These are phyloP conservation scores for Lichenothelia convexa DNA, from an alignment of 495 filamentous ascomycete species.

Conservation along the genomic window DNA sequence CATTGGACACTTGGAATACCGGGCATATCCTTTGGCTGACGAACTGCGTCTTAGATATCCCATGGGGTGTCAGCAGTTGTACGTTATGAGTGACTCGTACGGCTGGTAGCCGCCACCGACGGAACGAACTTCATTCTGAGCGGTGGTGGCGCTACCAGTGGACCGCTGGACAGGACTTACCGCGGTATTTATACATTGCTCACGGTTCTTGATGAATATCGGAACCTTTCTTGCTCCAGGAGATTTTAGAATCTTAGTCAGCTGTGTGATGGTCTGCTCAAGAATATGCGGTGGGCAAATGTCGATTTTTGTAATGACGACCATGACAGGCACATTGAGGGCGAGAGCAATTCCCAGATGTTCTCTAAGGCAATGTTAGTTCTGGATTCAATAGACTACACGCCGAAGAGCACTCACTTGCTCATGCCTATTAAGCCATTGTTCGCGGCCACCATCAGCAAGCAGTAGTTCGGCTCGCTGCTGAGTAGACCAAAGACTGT, in stretches of 20 bases:
- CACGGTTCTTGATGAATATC: conserved; percentile 83
- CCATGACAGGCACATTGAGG: conserved; percentile 93
- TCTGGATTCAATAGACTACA: neutral
- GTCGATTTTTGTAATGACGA: conserved; percentile 96
- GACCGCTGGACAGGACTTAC: conserved; percentile 7
- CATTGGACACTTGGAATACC: conserved; percentile 95
- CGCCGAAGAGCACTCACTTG: conserved; percentile 29
- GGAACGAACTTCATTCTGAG: no score
- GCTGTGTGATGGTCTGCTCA: conserved; percentile 81
- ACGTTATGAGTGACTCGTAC: no score
- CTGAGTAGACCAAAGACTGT: conserved; percentile 92
- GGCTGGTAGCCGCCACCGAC: no score
- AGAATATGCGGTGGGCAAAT: conserved; percentile 95
- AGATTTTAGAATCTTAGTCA: conserved; percentile 81
- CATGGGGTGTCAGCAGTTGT: conserved; percentile 2
- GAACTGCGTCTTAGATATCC: conserved; percentile 57
- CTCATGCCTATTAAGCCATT: conserved; percentile 96
- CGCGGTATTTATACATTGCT: conserved; percentile 86
- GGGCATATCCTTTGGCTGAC: conserved; percentile 90
- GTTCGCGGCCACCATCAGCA: conserved; percentile 97
- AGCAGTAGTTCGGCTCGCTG: conserved; percentile 91
- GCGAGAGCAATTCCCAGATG: conserved; percentile 91
- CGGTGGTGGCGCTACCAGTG: neutral
- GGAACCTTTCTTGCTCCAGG: conserved; percentile 90
- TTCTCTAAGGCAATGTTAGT: conserved; percentile 28